phyloP scores from a whole-genome alignment of 2,329 filamentous ascomycete genomes.

The Botrytis hyacinthi region DNA sequence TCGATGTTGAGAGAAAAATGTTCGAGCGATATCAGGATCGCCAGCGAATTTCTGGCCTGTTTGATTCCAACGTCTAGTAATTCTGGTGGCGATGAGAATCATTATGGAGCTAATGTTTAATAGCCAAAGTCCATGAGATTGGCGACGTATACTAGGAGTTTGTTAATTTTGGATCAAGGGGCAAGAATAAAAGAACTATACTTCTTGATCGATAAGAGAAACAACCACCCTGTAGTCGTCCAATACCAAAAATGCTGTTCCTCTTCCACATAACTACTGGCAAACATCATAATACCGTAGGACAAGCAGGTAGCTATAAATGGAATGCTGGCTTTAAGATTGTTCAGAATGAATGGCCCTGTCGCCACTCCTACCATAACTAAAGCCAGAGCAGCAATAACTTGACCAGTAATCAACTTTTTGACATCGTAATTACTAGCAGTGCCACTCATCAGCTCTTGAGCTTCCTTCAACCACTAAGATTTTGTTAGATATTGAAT shows the following conservation, averaged over 20 bases:
- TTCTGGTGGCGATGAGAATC: conserved; percentile 60
- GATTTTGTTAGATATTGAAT: conserved; percentile 25
- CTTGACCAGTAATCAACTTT: conserved; percentile 52
- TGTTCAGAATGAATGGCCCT: conserved; percentile 43
- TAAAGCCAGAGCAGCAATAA: conserved; percentile 40
- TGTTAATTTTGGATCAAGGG: conserved; percentile 12
- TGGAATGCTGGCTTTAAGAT: conserved; percentile 40
- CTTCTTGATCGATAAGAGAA: conserved; percentile 50
- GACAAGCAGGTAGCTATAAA: conserved; percentile 53
- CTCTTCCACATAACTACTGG: conserved; percentile 95
- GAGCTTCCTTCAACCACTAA: conserved; percentile 48
- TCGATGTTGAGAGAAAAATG: conserved; percentile 63
- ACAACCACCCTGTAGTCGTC: conserved; percentile 69
- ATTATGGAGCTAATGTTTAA: conserved; percentile 39
- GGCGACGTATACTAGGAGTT: conserved; percentile 29
- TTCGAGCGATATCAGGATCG: conserved; percentile 80
- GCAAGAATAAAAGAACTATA: conserved; percentile 18
- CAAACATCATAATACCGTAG: conserved; percentile 93
- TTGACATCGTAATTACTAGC: conserved; percentile 87
- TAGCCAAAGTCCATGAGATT: conserved; percentile 20
- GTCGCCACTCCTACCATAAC: conserved; percentile 41
- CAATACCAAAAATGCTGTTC: conserved; percentile 99
- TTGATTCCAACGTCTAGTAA: conserved; percentile 86
- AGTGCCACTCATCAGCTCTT: conserved; percentile 79
- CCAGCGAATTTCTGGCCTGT: conserved; percentile 95